A percentile compares a stretch with the other conserved stretches of the same genome.
phyloP scores from a whole-genome alignment of 345 rosid species.

The Cardamine resedifolia region DNA sequence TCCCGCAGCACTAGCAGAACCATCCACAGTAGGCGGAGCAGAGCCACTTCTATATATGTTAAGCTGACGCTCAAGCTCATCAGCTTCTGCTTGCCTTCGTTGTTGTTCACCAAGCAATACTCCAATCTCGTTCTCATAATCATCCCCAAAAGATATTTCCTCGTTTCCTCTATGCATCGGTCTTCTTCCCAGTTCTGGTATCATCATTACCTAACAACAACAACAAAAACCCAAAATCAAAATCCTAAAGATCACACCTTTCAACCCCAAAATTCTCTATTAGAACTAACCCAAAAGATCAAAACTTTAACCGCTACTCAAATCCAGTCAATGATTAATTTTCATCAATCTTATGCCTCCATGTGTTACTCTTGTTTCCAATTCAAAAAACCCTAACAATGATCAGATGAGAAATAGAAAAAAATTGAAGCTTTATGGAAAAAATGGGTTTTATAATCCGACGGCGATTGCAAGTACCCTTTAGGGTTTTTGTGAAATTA shows the following conservation, averaged over 20 bases:
- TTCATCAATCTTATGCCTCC: too few relatives aligned
- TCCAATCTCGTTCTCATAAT: conserved; percentile 71
- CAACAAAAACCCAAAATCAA: conserved; percentile 34
- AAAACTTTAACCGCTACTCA: conserved; percentile 41
- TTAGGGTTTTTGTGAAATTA: conserved; percentile 72
- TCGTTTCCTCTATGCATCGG: conserved; percentile 68
- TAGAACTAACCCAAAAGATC: conserved; percentile 35
- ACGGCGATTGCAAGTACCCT: conserved; percentile 94
- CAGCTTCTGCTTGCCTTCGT: conserved; percentile 46
- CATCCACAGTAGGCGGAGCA: conserved; percentile 82
- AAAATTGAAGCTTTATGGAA: neutral
- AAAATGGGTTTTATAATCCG: conserved; percentile 42
- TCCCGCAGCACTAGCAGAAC: conserved; percentile 59
- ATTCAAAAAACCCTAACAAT: conserved; percentile 5
- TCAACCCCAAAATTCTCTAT: conserved; percentile 24
- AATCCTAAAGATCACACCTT: conserved; percentile 33
- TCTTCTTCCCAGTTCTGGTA: conserved; percentile 19
- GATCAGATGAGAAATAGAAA: conserved; percentile 15
- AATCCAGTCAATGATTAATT: neutral
- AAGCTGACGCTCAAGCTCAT: conserved; percentile 62
- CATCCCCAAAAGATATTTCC: conserved; percentile 74
- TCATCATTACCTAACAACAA: conserved; percentile 44
- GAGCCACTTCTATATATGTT: conserved; percentile 75
- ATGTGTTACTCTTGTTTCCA: too few relatives aligned
- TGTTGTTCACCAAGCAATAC: conserved; percentile 51